Evolutionary conservation across 2,329 filamentous ascomycete genomes (phyloP), one percentile per base, ranked within the genome.

Genomic region (Septoria linicola): DNA sequence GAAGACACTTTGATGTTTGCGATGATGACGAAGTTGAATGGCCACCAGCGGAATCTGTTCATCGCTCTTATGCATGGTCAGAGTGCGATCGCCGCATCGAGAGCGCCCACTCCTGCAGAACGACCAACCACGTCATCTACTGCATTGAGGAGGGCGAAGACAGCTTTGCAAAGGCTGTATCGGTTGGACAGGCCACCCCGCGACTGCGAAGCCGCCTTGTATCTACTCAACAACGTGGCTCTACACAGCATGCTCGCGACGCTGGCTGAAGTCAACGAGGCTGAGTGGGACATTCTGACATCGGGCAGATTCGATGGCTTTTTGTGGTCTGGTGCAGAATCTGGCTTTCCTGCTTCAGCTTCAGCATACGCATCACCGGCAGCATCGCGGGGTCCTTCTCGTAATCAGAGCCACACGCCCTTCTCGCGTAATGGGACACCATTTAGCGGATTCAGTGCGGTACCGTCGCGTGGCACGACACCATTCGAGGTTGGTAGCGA

Each of bases 291-390:
- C 57, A 95, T 97, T 49, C 78, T 97, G 10, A 89, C 87, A 3
- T 96, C 92, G 0, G 92, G 92, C 21, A 87, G 92, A 21, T 97
- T 97, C 63, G 91, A 96, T 66, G 92, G 92, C 3, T 97, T 97
- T 72, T 78, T 96, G 16, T 95, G 92, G 83, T 95, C 89, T 37
- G 92, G 92, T 17, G 89, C 89, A 5, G 91, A 96, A 58, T 76
- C 80, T 40, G 63, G 72, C 4, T 59, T 70, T 11, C 61, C 69
- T 25, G 60, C 66, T 10, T 62, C 67, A 8, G 65, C 55, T 45
- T 58, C 65, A 35, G 47, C 60, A 41, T 66, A 61, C 25, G 60
- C 51, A 21, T 64, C 64, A 10, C 59, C 57, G 6, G 51, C 58
- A 4, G 52, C 58, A 10, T 68, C 66, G 1, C 59, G 65, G 7